Evolutionary conservation across 2,329 filamentous ascomycete genomes (phyloP).

Genomic region (Neofusicoccum sp.): DNA sequence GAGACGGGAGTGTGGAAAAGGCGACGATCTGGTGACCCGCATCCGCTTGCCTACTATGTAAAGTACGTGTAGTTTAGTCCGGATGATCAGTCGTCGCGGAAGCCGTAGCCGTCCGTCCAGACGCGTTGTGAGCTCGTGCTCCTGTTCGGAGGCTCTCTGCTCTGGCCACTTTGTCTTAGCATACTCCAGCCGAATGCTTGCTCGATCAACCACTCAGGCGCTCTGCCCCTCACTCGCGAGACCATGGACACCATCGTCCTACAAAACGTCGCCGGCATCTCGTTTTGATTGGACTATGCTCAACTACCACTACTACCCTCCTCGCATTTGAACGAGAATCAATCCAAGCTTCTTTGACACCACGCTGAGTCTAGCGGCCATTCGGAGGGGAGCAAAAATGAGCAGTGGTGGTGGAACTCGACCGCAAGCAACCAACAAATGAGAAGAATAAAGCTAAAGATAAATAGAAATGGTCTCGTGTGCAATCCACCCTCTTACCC

Average conservation of each 20-base stretch:
- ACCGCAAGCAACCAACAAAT: background rate
- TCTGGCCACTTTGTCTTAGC: no score
- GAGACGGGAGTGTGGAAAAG: background rate
- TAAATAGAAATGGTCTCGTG: background rate
- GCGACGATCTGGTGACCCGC: background rate
- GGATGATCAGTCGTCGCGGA: background rate
- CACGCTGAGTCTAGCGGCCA: background rate
- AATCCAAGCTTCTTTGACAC: background rate
- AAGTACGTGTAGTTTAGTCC: background rate
- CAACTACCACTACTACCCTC: background rate
- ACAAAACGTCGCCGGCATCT: background rate
- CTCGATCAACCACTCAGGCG: no score
- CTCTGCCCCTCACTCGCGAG: no score
- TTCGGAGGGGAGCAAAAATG: background rate
- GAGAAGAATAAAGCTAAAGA: background rate
- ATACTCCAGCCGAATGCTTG: no score
- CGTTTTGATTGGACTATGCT: background rate
- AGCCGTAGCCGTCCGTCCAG: background rate
- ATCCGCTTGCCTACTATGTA: background rate
- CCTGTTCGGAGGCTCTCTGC: no score
- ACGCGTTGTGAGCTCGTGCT: background rate
- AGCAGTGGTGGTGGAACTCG: background rate
- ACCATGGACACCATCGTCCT: no score
- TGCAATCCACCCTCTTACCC: conserved; percentile 12
- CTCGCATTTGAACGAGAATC: background rate